Conservation (phyloP, 2,329 filamentous ascomycete genomes). For the Metarhizium humberi region DNA sequence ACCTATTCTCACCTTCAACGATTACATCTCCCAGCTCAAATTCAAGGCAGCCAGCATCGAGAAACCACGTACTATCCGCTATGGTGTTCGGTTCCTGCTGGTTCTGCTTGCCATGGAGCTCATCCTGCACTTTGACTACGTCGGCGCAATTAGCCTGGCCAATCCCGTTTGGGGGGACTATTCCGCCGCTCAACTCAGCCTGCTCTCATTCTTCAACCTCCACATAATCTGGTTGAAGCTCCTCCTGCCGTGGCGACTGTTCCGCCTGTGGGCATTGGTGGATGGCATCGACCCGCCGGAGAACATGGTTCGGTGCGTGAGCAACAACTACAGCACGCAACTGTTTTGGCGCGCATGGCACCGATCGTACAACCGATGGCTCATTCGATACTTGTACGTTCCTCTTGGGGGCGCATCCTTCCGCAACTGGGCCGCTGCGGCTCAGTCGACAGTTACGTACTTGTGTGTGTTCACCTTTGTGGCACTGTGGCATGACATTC, state of each 20-base stretch:
- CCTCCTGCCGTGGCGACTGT: slow-evolving; percentile 94
- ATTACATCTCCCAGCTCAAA: slow-evolving; percentile 82
- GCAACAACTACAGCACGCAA: slow-evolving; percentile 83
- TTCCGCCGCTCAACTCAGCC: slow-evolving; percentile 75
- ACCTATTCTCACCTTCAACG: slow-evolving; percentile 94
- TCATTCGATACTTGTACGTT: slow-evolving; percentile 87
- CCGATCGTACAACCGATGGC: slow-evolving; percentile 88
- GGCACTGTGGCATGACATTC: slow-evolving; percentile 95
- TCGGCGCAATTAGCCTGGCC: slow-evolving; percentile 81
- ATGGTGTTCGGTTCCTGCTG: slow-evolving; percentile 73
- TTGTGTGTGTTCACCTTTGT: slow-evolving; percentile 91
- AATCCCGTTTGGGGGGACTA: slow-evolving; percentile 74
- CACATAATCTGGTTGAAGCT: slow-evolving; percentile 98
- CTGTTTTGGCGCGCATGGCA: slow-evolving; percentile 98
- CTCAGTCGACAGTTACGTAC: slow-evolving; percentile 62
- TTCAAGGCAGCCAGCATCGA: slow-evolving; percentile 66
- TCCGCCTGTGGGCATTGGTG: slow-evolving; percentile 87
- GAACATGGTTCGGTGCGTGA: slow-evolving; percentile 97
- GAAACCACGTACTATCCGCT: slow-evolving; percentile 61
- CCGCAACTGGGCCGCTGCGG: slow-evolving; percentile 33
- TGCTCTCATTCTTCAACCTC: slow-evolving; percentile 92
- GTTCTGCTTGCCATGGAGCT: slow-evolving; percentile 84
- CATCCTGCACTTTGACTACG: slow-evolving; percentile 84
- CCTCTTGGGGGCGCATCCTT: slow-evolving; percentile 69
- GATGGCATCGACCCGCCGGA: slow-evolving; percentile 93